Evolutionary conservation across 768 basidiomycete species (phyloP).

Genomic region (Baorangia bicolor): DNA sequence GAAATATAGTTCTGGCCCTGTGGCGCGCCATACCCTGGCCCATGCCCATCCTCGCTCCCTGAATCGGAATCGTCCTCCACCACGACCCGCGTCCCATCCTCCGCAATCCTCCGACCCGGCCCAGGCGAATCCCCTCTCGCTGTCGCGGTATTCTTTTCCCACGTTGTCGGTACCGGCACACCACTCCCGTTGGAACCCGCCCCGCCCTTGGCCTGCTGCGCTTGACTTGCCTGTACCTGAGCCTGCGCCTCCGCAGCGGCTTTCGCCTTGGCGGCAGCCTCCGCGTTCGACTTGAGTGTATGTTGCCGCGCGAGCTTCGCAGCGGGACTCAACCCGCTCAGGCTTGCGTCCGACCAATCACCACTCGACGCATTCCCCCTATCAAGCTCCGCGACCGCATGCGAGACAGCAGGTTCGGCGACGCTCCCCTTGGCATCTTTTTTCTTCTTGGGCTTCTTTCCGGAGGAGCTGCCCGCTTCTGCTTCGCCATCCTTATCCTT

Average conservation of each 20-base stretch:
- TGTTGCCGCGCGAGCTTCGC: constrained; percentile 89
- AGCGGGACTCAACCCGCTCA: constrained; percentile 84
- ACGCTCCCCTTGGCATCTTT: constrained; percentile 63
- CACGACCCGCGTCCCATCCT: constrained; percentile 64
- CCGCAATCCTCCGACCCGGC: constrained; percentile 47
- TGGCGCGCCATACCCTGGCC: constrained; percentile 33
- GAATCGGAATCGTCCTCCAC: constrained; percentile 73
- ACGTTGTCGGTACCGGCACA: constrained; percentile 53
- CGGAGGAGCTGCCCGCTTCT: constrained; percentile 27
- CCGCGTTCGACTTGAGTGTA: constrained; percentile 80
- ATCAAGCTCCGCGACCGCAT: constrained; percentile 84
- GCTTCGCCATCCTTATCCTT: constrained; percentile 36
- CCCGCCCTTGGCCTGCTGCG: constrained; percentile 19
- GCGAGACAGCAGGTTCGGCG: constrained; percentile 70
- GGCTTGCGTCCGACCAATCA: constrained; percentile 59
- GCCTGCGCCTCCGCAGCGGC: constrained; percentile 31
- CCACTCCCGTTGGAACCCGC: constrained; percentile 29
- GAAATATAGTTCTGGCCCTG: constrained; percentile 43
- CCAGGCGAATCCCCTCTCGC: constrained; percentile 46
- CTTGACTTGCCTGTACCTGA: constrained; percentile 26
- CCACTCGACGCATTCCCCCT: constrained; percentile 39
- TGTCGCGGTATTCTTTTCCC: constrained; percentile 82
- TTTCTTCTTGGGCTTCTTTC: constrained; percentile 50
- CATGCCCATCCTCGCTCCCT: constrained; percentile 52
- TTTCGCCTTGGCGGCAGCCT: constrained; percentile 43